Conservation (phyloP, 116 monocot genomes). For the Iris pallida region DNA sequence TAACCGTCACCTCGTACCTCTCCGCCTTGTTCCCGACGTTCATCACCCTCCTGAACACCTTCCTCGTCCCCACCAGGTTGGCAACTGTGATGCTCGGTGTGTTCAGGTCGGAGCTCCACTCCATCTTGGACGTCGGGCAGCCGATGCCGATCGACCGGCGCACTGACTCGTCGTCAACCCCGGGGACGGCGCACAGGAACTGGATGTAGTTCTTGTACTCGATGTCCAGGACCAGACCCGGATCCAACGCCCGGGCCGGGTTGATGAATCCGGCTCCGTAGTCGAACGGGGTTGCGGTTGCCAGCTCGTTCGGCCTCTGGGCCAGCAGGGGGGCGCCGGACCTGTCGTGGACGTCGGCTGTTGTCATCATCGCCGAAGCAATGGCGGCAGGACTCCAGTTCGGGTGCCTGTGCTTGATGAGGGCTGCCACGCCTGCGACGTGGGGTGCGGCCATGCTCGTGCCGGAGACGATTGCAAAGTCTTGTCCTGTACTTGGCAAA, state of each 20-base stretch:
- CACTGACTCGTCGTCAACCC: constrained; percentile 49
- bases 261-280: constrained; percentile 52
- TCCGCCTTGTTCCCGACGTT: constrained; percentile 36
- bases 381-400: constrained; percentile 65
- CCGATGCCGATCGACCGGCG: constrained; percentile 36
- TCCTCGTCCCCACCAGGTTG: constrained; percentile 47
- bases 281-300: constrained; percentile 56
- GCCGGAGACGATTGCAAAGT: constrained; percentile 52
- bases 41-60: constrained; percentile 44
- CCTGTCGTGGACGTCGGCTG: constrained; percentile 30
- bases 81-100: constrained; percentile 54
- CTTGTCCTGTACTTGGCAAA: constrained; percentile 26
- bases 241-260: constrained; percentile 48
- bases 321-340: constrained; percentile 28
- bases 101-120: constrained; percentile 72
- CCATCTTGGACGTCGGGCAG: constrained; percentile 33
- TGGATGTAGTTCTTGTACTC: constrained; percentile 46
- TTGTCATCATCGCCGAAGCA: constrained; percentile 64
- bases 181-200: constrained; percentile 63
- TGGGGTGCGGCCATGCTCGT: constrained; percentile 88
- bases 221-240: constrained; percentile 55
- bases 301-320: constrained; percentile 3
- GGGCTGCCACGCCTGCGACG: constrained; percentile 56
- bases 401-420: constrained; percentile 60
- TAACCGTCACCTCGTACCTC: constrained; percentile 40